A percentile compares a stretch with the other conserved stretches of the same genome.
phyloP scores from a whole-genome alignment of 345 rosid species.

The Heritiera littoralis region DNA sequence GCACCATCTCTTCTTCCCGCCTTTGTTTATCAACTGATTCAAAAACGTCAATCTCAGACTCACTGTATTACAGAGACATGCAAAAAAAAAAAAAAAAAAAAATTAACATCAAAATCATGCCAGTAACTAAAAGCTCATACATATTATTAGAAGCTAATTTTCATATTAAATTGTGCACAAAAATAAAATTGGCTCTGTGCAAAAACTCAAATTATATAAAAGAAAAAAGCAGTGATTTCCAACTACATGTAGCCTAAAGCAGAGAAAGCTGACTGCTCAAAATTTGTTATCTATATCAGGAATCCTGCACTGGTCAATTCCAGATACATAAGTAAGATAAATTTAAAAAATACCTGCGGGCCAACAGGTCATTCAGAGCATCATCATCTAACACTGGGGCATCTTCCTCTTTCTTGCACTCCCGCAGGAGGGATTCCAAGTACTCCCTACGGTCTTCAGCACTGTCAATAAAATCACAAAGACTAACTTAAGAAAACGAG shows the following conservation, averaged over 20 bases:
- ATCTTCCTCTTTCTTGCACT: slow-evolving; percentile 91
- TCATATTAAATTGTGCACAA: neutral
- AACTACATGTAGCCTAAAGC: neutral
- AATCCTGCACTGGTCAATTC: neutral
- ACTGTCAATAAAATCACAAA: slow-evolving; percentile 42
- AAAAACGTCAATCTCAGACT: slow-evolving; percentile 85
- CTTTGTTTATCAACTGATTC: slow-evolving; percentile 80
- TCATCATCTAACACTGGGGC: slow-evolving; percentile 89
- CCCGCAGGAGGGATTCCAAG: slow-evolving; percentile 81
- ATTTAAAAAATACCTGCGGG: slow-evolving; percentile 64
- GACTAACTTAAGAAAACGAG: slow-evolving; percentile 19
- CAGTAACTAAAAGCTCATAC: neutral
- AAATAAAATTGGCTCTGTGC: neutral
- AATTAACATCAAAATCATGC: slow-evolving; percentile 8
- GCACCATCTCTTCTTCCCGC: slow-evolving; percentile 73
- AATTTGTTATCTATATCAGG: neutral
- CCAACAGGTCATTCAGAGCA: slow-evolving; percentile 74
- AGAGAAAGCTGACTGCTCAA: slow-evolving; percentile 5
- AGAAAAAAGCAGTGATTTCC: neutral
- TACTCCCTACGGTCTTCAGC: slow-evolving; percentile 95
- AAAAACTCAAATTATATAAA: neutral
- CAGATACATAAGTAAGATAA: slow-evolving; percentile 13
- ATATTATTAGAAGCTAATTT: neutral
- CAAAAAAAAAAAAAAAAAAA: neutral
- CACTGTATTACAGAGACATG: slow-evolving; percentile 43